These are phyloP conservation scores for Nannizzia gypsea DNA, from an alignment of 2,329 filamentous ascomycete species.

Conservation along the genomic window DNA sequence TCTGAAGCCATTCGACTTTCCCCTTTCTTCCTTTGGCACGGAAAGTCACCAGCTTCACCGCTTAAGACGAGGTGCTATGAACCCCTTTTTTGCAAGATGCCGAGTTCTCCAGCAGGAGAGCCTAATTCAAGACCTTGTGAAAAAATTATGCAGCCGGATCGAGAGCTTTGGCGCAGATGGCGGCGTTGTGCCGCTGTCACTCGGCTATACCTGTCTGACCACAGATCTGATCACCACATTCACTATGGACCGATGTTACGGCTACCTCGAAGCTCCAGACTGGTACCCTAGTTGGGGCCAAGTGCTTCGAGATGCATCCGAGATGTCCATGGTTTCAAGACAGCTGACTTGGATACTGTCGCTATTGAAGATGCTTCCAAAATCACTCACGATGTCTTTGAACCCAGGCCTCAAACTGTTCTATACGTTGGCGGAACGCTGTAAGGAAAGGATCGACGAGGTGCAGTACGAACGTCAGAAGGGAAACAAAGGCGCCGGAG, in stretches of 20 bases:
- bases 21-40: slow-evolving; percentile 23
- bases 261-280: slow-evolving; percentile 24
- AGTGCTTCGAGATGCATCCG: slow-evolving; percentile 14
- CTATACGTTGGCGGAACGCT: slow-evolving; percentile 8
- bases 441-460: slow-evolving; percentile 8
- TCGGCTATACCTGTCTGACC: slow-evolving; percentile 19
- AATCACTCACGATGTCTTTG: slow-evolving; percentile 5
- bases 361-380: slow-evolving; percentile 7
- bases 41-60: slow-evolving; percentile 18
- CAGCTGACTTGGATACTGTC: slow-evolving; percentile 12
- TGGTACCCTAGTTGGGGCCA: slow-evolving; percentile 21
- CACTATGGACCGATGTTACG: slow-evolving; percentile 22
- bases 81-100: slow-evolving; percentile 20
- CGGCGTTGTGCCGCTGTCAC: slow-evolving; percentile 10
- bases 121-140: slow-evolving; percentile 15
- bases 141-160: slow-evolving; percentile 14
- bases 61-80: slow-evolving; percentile 20
- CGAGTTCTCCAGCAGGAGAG: slow-evolving; percentile 15
- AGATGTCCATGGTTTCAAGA: slow-evolving; percentile 7
- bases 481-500: not conserved
- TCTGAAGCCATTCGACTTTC: slow-evolving; percentile 18
- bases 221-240: slow-evolving; percentile 39
- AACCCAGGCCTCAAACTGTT: slow-evolving; percentile 13
- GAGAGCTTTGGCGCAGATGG: slow-evolving; percentile 4
- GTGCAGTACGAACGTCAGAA: not conserved